Evolutionary conservation across 495 filamentous ascomycete genomes (phyloP), one percentile per base, ranked within the genome.

Genomic region (Parathielavia hyrcaniae): DNA sequence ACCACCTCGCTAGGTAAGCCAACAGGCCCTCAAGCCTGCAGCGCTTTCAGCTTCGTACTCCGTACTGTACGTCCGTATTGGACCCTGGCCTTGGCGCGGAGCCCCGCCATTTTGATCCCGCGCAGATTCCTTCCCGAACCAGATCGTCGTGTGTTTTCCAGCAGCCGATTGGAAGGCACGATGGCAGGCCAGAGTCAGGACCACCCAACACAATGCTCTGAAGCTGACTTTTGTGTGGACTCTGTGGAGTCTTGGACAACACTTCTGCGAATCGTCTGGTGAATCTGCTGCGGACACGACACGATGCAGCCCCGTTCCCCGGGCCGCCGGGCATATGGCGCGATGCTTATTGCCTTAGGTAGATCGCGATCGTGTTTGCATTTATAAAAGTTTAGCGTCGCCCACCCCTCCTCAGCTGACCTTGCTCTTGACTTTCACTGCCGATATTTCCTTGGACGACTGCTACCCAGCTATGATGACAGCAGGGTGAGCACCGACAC

Each of bases 11-110:
- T 1, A 4, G 7, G 23, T 14, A 20, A n/a, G n/a, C n/a, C 16
- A 50, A 50, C 30, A 17, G 40, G 43, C 32, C 44, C 40, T n/a
- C 22, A 16, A 13, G 16, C 23, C 36, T 55, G 46, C 53, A 47
- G 43, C 41, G 16, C 23, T 46, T 55, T 55, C 53, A 55, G 43
- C 53, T 55, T 7, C 41, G 43, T 41, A n/a, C n/a, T n/a, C n/a
- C n/a, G n/a, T n/a, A n/a, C n/a, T n/a, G n/a, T n/a, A n/a, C n/a
- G n/a, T n/a, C n/a, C n/a, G n/a, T n/a, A n/a, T n/a, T n/a, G n/a
- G n/a, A n/a, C n/a, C n/a, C n/a, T n/a, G n/a, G n/a, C n/a, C n/a
- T n/a, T n/a, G n/a, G 43, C 41, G 47, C 23, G 13, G n/a, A 23
- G 26, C 53, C 53, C 41, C 41, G 53, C 53, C 22, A 54, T 52